Percentiles rank a stretch among this genome's conserved stretches.
Conservation (phyloP, 345 rosid species). For the Physaria fendleri region DNA sequence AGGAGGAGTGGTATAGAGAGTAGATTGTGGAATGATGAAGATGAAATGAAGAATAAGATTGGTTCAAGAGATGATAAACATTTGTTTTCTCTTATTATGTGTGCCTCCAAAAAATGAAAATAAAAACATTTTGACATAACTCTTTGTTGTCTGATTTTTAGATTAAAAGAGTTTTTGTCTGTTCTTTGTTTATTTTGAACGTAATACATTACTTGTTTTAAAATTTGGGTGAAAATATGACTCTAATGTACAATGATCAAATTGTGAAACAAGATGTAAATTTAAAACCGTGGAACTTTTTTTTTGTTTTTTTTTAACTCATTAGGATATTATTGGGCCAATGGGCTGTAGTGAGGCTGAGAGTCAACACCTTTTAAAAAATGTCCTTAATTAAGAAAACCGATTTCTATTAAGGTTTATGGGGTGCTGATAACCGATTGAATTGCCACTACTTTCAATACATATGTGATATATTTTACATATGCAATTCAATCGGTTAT, state of each 20-base stretch:
- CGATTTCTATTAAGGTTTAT: too few relatives aligned
- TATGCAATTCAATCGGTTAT: too few relatives aligned
- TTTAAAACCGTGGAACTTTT: too few relatives aligned
- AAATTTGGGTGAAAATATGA: too few relatives aligned
- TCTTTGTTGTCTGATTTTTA: background rate
- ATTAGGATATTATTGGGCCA: background rate
- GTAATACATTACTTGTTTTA: too few relatives aligned
- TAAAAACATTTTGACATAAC: slow-evolving; percentile 8
- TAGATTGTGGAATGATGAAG: slow-evolving; percentile 62
- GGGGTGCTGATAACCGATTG: too few relatives aligned
- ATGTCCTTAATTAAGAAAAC: background rate
- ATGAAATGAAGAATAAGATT: slow-evolving; percentile 26
- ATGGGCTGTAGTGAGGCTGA: background rate
- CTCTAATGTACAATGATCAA: too few relatives aligned
- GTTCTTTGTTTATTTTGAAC: too few relatives aligned
- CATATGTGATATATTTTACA: too few relatives aligned
- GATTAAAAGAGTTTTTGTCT: background rate
- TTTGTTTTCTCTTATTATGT: slow-evolving; percentile 57
- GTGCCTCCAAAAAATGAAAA: slow-evolving; percentile 52
- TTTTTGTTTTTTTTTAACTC: too few relatives aligned
- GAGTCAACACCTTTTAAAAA: background rate
- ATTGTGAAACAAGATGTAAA: too few relatives aligned
- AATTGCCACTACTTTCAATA: too few relatives aligned
- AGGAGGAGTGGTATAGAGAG: slow-evolving; percentile 62
- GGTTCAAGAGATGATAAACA: slow-evolving; percentile 15